Percentiles rank a stretch among this genome's conserved stretches.
Evolutionary conservation across 768 basidiomycete genomes (phyloP).

Genomic region (Leucocoprinus sp.): DNA sequence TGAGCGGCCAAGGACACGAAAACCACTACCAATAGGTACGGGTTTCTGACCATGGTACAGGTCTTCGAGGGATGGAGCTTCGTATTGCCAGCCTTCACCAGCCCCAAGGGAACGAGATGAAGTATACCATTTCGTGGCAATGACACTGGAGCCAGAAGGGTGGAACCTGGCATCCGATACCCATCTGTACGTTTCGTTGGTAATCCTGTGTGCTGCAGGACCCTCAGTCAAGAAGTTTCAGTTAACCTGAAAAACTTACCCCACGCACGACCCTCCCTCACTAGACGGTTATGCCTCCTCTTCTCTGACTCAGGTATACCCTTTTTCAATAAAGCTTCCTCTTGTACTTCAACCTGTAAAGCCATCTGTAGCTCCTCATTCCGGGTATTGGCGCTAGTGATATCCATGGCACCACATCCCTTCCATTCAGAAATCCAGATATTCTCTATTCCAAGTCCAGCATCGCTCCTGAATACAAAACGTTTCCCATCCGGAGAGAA

Average conservation of each 20-base stretch:
- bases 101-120: conserved; percentile 56
- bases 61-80: conserved; percentile 36
- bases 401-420: conserved; percentile 55
- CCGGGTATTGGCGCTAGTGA: conserved; percentile 27
- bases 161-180: conserved; percentile 66
- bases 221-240: background rate
- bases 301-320: conserved; percentile 45
- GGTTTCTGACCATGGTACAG: conserved; percentile 16
- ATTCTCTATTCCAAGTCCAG: conserved; percentile 64
- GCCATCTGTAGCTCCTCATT: conserved; percentile 27
- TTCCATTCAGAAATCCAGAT: conserved; percentile 65
- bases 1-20: conserved; percentile 43
- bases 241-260: conserved; percentile 23
- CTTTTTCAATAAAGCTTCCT: conserved; percentile 37
- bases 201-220: conserved; percentile 37
- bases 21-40: conserved; percentile 39
- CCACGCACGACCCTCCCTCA: conserved; percentile 46
- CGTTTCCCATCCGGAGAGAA: conserved; percentile 62
- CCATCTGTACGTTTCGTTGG: conserved; percentile 71
- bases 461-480: conserved; percentile 67
- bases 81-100: conserved; percentile 68
- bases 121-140: conserved; percentile 79
- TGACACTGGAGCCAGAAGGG: conserved; percentile 48
- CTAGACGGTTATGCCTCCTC: conserved; percentile 39
- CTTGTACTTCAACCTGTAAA: conserved; percentile 27